Percentiles rank a stretch among this genome's conserved stretches.
phyloP scores from a whole-genome alignment of 306 rosid genomes.

The Pyrus bretschneideri region DNA sequence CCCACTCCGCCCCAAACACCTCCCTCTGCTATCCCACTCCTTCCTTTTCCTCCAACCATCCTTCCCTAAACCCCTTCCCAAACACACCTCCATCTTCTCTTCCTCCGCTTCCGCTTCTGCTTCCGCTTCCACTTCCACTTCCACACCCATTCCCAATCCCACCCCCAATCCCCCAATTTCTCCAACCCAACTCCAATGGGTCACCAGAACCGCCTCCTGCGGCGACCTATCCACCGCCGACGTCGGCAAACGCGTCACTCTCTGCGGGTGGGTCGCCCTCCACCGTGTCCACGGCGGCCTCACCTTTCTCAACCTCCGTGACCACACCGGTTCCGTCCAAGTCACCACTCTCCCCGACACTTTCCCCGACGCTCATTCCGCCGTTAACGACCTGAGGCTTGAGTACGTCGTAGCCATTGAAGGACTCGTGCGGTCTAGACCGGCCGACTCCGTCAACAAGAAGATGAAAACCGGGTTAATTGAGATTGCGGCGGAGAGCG shows the following conservation, averaged over 20 bases:
- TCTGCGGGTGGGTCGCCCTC: conserved; percentile 97
- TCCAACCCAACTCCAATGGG: conserved; percentile 36
- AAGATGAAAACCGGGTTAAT: conserved; percentile 80
- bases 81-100: conserved; percentile 1
- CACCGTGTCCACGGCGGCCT: conserved; percentile 89
- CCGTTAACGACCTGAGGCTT: conserved; percentile 56
- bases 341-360: conserved; percentile 90
- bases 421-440: conserved; percentile 74
- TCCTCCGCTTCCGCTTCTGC: conserved; percentile 13
- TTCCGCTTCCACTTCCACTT: neutral
- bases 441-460: conserved; percentile 64
- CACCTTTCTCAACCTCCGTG: conserved; percentile 77
- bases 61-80: conserved; percentile 15
- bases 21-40: conserved; percentile 22
- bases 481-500: conserved; percentile 85
- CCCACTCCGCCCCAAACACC: conserved; percentile 40
- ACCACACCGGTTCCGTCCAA: conserved; percentile 80
- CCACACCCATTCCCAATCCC: conserved; percentile 20
- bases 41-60: conserved; percentile 26
- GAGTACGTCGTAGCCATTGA: conserved; percentile 91
- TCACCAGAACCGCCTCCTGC: conserved; percentile 48
- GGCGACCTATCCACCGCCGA: conserved; percentile 52
- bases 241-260: conserved; percentile 56
- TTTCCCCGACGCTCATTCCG: conserved; percentile 71
- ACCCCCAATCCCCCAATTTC: conserved; percentile 20